phyloP scores from a whole-genome alignment of 2,329 filamentous ascomycete genomes.

The Clonostachys sp. region DNA sequence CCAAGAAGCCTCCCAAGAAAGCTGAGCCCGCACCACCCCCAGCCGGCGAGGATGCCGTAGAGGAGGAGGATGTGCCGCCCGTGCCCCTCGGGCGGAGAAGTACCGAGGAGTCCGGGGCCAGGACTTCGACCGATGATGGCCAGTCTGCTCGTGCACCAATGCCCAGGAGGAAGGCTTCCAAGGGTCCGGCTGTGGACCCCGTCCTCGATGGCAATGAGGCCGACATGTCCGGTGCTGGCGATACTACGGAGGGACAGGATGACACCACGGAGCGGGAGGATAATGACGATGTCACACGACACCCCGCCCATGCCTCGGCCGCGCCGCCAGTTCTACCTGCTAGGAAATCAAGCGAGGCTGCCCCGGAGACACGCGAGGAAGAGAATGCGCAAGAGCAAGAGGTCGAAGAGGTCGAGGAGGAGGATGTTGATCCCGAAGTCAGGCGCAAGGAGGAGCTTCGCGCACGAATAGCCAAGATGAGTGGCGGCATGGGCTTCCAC shows the following conservation, averaged over 20 bases:
- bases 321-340: slow-evolving; percentile 9
- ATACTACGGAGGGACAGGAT: slow-evolving; percentile 58
- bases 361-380: slow-evolving; percentile 69
- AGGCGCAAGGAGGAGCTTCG: slow-evolving; percentile 82
- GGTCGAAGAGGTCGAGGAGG: slow-evolving; percentile 69
- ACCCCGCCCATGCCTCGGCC: slow-evolving; percentile 25
- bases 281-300: slow-evolving; percentile 54
- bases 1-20: slow-evolving; percentile 72
- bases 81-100: background rate
- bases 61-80: slow-evolving; percentile 34
- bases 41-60: slow-evolving; percentile 2
- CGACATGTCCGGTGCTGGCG: slow-evolving; percentile 60
- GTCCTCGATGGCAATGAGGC: slow-evolving; percentile 59
- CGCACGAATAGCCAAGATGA: slow-evolving; percentile 97
- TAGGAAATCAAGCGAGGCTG: slow-evolving; percentile 27
- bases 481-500: slow-evolving; percentile 93
- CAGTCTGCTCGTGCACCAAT: slow-evolving; percentile 29
- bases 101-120: background rate
- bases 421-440: slow-evolving; percentile 83
- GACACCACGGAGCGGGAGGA: slow-evolving; percentile 69
- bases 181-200: slow-evolving; percentile 32
- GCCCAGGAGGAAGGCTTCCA: slow-evolving; percentile 49
- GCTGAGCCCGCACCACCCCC: slow-evolving; percentile 27
- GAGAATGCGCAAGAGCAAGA: slow-evolving; percentile 43
- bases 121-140: slow-evolving; percentile 45